Evolutionary conservation across 345 rosid genomes (phyloP).

Genomic region (Brassica incana): DNA sequence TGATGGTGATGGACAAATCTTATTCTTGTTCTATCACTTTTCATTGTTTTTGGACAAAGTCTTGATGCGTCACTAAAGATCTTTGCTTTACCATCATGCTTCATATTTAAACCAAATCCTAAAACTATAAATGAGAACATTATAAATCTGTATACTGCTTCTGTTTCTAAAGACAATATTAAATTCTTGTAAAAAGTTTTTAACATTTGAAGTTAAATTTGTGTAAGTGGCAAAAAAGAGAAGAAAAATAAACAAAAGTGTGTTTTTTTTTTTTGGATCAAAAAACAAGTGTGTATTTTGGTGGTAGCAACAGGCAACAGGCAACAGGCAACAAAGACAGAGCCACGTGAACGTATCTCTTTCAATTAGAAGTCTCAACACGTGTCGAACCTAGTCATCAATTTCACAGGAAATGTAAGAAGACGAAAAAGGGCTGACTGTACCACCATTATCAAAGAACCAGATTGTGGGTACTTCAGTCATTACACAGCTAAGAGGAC

Average conservation of each 20-base stretch:
- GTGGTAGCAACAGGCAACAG: conserved; percentile 20
- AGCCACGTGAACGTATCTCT: conserved; percentile 45
- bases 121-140: conserved; percentile 13
- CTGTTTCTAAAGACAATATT: background rate
- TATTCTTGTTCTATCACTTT: conserved; percentile 29
- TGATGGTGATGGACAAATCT: conserved; percentile 24
- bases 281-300: conserved; percentile 20
- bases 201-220: background rate
- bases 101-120: background rate
- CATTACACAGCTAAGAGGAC: background rate
- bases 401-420: background rate
- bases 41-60: conserved; percentile 31
- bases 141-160: background rate
- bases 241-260: background rate
- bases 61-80: conserved; percentile 11
- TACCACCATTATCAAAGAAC: background rate
- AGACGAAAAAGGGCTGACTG: background rate
- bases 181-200: background rate
- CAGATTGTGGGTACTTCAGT: background rate
- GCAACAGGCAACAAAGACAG: conserved; percentile 37
- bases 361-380: conserved; percentile 31
- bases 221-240: background rate
- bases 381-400: conserved; percentile 43
- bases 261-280: background rate
- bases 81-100: conserved; percentile 5